These are phyloP conservation scores for Coriaria nepalensis DNA, from an alignment of 306 rosid species.

Conservation along the genomic window DNA sequence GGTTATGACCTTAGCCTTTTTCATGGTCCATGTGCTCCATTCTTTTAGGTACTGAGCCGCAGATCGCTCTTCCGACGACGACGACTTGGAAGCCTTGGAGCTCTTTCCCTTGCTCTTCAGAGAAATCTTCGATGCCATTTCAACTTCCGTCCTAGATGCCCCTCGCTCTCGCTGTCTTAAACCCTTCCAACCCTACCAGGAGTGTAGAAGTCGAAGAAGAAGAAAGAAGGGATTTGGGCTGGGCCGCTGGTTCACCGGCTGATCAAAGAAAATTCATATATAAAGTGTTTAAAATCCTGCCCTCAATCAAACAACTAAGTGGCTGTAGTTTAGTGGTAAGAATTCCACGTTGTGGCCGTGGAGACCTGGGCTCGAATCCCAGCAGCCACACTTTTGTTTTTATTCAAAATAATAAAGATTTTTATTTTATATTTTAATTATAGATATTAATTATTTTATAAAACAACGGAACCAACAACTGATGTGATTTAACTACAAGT, in stretches of 20 bases:
- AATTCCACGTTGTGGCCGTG: constrained; percentile 13
- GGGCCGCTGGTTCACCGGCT: no score
- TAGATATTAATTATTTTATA: no score
- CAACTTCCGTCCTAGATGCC: not conserved
- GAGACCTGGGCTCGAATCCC: constrained; percentile 15
- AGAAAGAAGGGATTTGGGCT: no score
- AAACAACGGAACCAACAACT: no score
- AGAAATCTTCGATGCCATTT: constrained; percentile 71
- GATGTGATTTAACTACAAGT: no score
- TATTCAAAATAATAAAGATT: no score
- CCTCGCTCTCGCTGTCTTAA: not conserved
- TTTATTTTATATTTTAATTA: no score
- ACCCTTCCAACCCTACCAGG: not conserved
- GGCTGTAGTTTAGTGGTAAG: constrained; percentile 16
- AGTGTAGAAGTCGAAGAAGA: no score
- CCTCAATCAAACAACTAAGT: not conserved
- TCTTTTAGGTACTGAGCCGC: constrained; percentile 36
- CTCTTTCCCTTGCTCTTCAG: constrained; percentile 62
- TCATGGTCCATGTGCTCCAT: constrained; percentile 69
- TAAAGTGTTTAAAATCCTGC: no score
- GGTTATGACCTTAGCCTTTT: constrained; percentile 68
- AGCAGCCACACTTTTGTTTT: constrained; percentile 5
- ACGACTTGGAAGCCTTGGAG: constrained; percentile 40
- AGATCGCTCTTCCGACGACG: constrained; percentile 29
- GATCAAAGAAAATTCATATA: no score